Conservation (phyloP, 1,284 basidiomycete genomes). For the Naganishia sp. region DNA sequence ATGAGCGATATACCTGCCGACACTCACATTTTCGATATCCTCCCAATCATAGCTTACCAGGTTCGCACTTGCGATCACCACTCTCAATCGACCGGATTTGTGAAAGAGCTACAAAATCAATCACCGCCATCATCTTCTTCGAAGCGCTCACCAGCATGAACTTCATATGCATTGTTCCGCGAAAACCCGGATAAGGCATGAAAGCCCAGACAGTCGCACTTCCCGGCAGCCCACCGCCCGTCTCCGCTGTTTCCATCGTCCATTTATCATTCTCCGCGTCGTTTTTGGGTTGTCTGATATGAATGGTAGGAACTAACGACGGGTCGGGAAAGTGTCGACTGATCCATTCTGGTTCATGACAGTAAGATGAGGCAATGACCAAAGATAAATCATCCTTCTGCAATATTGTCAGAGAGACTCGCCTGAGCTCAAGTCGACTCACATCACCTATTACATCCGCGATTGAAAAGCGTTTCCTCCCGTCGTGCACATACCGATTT, state of each 20-base stretch:
- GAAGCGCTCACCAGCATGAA: slow-evolving; percentile 27
- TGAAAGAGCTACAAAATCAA: slow-evolving; percentile 47
- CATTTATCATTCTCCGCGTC: slow-evolving; percentile 11
- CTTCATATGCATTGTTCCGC: slow-evolving; percentile 33
- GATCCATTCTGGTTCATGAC: slow-evolving; percentile 31
- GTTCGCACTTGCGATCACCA: slow-evolving; percentile 51
- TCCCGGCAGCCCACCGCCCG: slow-evolving; percentile 19
- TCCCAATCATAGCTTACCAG: slow-evolving; percentile 52
- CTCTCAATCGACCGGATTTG: slow-evolving; percentile 51
- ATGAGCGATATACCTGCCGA: neutral
- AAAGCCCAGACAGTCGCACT: slow-evolving; percentile 18
- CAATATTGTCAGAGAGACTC: neutral
- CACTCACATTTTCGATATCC: slow-evolving; percentile 50
- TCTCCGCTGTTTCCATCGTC: slow-evolving; percentile 19
- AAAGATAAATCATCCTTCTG: slow-evolving; percentile 24
- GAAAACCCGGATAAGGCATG: slow-evolving; percentile 24
- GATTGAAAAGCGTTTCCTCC: slow-evolving; percentile 26
- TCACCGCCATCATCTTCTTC: too few relatives aligned
- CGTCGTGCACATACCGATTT: slow-evolving; percentile 6
- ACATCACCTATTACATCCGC: slow-evolving; percentile 33
- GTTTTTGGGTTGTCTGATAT: slow-evolving; percentile 4
- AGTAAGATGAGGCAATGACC: slow-evolving; percentile 31
- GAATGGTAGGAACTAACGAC: slow-evolving; percentile 13
- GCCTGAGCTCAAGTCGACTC: neutral
- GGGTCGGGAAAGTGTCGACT: slow-evolving; percentile 29